Conservation (phyloP, 2,329 filamentous ascomycete species). For the Dothidotthia symphoricarpi region DNA sequence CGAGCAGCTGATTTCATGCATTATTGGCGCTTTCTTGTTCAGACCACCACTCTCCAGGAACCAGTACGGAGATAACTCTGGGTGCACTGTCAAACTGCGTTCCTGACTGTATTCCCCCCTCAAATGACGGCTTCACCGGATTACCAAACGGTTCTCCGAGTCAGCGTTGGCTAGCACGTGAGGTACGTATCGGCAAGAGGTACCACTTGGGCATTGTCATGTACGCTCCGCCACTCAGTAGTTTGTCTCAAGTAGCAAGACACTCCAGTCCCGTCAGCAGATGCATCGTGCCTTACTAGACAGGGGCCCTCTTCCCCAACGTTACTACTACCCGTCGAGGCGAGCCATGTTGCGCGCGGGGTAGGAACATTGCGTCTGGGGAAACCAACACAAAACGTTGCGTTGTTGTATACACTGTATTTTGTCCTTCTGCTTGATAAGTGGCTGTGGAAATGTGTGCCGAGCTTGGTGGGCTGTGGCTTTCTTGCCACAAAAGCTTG, state of each 20-base stretch:
- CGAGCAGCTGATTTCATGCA: slow-evolving; percentile 9
- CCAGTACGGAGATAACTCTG: too few relatives aligned
- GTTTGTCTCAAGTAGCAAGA: slow-evolving; percentile 31
- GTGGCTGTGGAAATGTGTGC: too few relatives aligned
- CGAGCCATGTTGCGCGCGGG: slow-evolving; percentile 15
- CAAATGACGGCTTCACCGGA: too few relatives aligned
- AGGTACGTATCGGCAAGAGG: slow-evolving; percentile 35
- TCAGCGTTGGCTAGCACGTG: slow-evolving; percentile 13
- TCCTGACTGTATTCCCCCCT: too few relatives aligned
- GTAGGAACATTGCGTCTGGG: slow-evolving; percentile 1
- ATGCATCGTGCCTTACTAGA: slow-evolving; percentile 17
- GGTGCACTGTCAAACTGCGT: too few relatives aligned
- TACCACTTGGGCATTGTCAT: slow-evolving; percentile 26
- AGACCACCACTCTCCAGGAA: not conserved
- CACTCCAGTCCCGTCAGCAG: slow-evolving; percentile 27
- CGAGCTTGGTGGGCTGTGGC: too few relatives aligned
- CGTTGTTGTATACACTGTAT: too few relatives aligned
- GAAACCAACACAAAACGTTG: too few relatives aligned
- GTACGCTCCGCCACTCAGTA: slow-evolving; percentile 24
- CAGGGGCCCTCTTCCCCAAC: slow-evolving; percentile 11
- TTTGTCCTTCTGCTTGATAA: too few relatives aligned
- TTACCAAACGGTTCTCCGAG: too few relatives aligned
- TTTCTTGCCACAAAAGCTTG: slow-evolving; percentile 10
- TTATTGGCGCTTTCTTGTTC: slow-evolving; percentile 6
- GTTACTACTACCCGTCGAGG: slow-evolving; percentile 3